A percentile compares a stretch with the other conserved stretches of the same genome.
Conservation (phyloP, 371 early-diverging fungal species). For the Scutellospora calospora region DNA sequence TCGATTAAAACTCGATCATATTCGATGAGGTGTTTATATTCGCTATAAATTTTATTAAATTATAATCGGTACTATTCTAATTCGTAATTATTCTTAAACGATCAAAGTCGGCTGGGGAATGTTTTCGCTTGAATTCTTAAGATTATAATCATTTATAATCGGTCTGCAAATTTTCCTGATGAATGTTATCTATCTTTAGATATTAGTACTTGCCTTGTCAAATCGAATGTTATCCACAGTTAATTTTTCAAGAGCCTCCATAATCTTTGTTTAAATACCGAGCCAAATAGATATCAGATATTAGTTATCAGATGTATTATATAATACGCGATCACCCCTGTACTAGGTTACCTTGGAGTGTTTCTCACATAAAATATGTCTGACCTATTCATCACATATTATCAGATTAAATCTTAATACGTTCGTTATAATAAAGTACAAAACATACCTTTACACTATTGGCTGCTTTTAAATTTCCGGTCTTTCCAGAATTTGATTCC, state of each 20-base stretch:
- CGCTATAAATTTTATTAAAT: too few relatives aligned
- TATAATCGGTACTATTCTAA: too few relatives aligned
- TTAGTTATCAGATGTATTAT: background rate
- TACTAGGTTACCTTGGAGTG: slow-evolving; percentile 64
- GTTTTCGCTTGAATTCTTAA: too few relatives aligned
- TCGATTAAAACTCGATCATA: too few relatives aligned
- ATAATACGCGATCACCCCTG: too few relatives aligned
- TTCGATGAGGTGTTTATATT: too few relatives aligned
- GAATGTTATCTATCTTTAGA: too few relatives aligned
- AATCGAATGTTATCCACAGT: slow-evolving; percentile 67
- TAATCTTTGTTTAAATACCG: slow-evolving; percentile 44
- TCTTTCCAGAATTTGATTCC: slow-evolving; percentile 49
- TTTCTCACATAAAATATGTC: slow-evolving; percentile 90
- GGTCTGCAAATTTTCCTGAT: too few relatives aligned
- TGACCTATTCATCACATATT: slow-evolving; percentile 57
- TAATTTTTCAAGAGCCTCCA: slow-evolving; percentile 71
- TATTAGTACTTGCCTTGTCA: slow-evolving; percentile 56
- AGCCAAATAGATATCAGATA: too few relatives aligned
- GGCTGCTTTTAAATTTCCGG: slow-evolving; percentile 78
- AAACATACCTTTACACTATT: slow-evolving; percentile 69
- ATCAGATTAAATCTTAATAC: background rate
- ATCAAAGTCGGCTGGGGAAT: too few relatives aligned
- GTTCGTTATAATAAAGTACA: background rate
- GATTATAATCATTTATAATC: too few relatives aligned
- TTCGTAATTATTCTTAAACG: too few relatives aligned